These are phyloP conservation scores for Quercus dentata DNA, from an alignment of 306 rosid species.

Conservation along the genomic window DNA sequence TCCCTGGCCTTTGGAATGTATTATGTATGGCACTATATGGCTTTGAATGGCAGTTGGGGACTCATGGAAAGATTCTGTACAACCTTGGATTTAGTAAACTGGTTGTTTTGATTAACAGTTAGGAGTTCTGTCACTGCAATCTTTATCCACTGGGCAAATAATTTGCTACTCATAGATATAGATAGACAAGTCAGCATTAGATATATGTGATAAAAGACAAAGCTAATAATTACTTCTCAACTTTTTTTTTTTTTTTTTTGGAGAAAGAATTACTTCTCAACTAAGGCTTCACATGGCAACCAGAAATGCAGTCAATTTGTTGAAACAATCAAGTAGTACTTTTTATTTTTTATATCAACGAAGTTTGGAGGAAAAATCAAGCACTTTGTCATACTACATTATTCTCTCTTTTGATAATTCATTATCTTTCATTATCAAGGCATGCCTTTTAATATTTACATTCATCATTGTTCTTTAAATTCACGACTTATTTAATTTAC, in stretches of 20 bases:
- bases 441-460: no score
- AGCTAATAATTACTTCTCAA: background rate
- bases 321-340: no score
- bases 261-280: background rate
- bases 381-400: no score
- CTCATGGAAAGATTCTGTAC: background rate
- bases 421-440: no score
- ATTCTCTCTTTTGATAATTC: no score
- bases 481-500: no score
- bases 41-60: conserved; percentile 44
- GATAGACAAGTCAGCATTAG: conserved; percentile 2
- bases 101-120: conserved; percentile 40
- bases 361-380: no score
- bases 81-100: conserved; percentile 20
- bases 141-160: background rate
- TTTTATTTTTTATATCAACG: no score
- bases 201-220: background rate
- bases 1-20: conserved; percentile 24
- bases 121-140: conserved; percentile 3
- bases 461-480: no score
- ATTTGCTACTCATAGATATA: background rate
- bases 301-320: background rate
- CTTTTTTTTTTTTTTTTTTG: no score
- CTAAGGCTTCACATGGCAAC: background rate
- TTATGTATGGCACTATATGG: conserved; percentile 21